Evolutionary conservation across 345 rosid genomes (phyloP).

Genomic region (Pugionium dolabratum): DNA sequence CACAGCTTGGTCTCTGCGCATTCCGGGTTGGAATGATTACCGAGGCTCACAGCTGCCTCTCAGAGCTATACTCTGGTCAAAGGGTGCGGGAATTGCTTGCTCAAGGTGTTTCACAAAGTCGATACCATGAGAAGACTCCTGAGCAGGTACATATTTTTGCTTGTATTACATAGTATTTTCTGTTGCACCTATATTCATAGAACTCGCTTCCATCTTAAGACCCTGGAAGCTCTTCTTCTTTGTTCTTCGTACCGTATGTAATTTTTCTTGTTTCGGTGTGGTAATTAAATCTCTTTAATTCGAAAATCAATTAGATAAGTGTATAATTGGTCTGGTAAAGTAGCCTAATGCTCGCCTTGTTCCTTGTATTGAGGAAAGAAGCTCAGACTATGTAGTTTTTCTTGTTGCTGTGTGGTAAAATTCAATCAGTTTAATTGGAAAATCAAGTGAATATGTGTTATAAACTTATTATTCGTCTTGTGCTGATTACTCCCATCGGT

Average conservation of each 20-base stretch:
- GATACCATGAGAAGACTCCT: slow-evolving; percentile 95
- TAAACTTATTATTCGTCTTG: no score
- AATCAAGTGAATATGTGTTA: no score
- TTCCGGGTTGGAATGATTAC: slow-evolving; percentile 75
- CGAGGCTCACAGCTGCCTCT: slow-evolving; percentile 85
- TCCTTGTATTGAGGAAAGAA: no score
- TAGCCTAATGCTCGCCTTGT: no score
- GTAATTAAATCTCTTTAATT: no score
- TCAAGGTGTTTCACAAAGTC: slow-evolving; percentile 91
- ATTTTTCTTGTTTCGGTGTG: neutral
- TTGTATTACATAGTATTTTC: slow-evolving; percentile 6
- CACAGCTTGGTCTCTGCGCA: slow-evolving; percentile 94
- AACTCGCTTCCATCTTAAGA: neutral
- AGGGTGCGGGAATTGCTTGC: slow-evolving; percentile 95
- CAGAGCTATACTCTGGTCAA: slow-evolving; percentile 90
- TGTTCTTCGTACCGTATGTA: neutral
- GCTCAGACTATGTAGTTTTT: no score
- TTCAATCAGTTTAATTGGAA: no score
- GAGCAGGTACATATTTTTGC: slow-evolving; percentile 62
- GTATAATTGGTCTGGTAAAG: no score
- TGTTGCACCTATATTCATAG: slow-evolving; percentile 13
- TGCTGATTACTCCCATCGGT: neutral
- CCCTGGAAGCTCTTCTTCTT: neutral
- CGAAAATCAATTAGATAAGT: no score
- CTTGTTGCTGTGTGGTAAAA: no score